A percentile compares a stretch with the other conserved stretches of the same genome.
Evolutionary conservation across 768 basidiomycete genomes (phyloP).

Genomic region (Tricholoma terreum): DNA sequence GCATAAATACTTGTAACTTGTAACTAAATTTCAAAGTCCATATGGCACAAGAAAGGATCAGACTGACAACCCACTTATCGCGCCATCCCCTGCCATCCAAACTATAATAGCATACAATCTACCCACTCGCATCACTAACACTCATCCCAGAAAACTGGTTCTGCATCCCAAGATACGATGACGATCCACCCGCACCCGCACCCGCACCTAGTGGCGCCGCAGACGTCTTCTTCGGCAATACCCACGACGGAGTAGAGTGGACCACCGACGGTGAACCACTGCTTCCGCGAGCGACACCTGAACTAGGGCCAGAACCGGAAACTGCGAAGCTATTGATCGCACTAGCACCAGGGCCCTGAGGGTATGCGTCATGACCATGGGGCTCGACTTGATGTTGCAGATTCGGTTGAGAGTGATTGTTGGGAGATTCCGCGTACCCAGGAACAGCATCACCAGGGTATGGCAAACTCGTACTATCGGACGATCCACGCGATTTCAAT

Average conservation of each 20-base stretch:
- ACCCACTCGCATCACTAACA: slow-evolving; percentile 15
- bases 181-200: not conserved
- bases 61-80: no score
- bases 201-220: slow-evolving; percentile 1
- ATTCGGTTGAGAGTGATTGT: slow-evolving; percentile 4
- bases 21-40: no score
- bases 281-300: not conserved
- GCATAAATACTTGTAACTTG: no score
- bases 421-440: slow-evolving; percentile 8
- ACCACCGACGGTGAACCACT: not conserved
- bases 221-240: slow-evolving; percentile 39
- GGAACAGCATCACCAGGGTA: slow-evolving; percentile 18
- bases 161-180: slow-evolving; percentile 14
- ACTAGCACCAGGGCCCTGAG: slow-evolving; percentile 5
- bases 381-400: slow-evolving; percentile 3
- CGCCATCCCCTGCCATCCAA: no score
- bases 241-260: slow-evolving; percentile 39
- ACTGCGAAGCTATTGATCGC: slow-evolving; percentile 7
- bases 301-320: slow-evolving; percentile 9
- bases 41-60: no score
- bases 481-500: slow-evolving; percentile 1
- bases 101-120: not conserved
- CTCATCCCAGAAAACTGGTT: slow-evolving; percentile 29
- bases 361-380: slow-evolving; percentile 6
- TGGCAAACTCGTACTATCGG: slow-evolving; percentile 5